phyloP scores from a whole-genome alignment of 768 basidiomycete species.

The Serendipita indica region DNA sequence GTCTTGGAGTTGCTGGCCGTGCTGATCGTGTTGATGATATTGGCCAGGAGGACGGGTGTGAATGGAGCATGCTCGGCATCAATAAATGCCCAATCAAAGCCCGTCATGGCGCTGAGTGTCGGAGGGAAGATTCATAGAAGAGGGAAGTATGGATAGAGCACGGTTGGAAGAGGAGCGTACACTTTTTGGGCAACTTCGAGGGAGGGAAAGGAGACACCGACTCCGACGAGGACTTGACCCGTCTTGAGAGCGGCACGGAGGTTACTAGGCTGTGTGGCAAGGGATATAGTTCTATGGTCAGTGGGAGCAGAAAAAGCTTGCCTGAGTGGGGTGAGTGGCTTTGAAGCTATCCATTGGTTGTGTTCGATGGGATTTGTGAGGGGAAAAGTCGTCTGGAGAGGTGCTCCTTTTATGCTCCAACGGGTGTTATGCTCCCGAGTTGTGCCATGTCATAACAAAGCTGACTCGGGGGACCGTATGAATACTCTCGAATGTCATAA shows the following conservation, averaged over 20 bases:
- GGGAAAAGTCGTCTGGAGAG: too few species aligned
- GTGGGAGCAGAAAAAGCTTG: too few species aligned
- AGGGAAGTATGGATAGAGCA: too few species aligned
- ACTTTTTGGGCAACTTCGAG: background rate
- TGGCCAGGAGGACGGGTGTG: background rate
- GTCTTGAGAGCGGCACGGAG: background rate
- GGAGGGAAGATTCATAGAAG: too few species aligned
- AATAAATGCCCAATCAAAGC: background rate
- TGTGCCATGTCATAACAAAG: too few species aligned
- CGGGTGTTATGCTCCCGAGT: too few species aligned
- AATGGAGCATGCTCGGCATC: background rate
- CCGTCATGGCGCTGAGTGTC: background rate
- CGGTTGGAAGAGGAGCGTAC: background rate
- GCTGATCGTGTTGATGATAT: background rate
- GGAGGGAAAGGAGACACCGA: background rate
- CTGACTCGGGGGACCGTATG: too few species aligned
- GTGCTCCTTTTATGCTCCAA: too few species aligned
- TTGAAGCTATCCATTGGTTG: background rate
- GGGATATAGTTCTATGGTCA: too few species aligned
- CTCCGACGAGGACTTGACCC: background rate
- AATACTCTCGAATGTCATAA: too few species aligned
- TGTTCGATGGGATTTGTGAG: too few species aligned
- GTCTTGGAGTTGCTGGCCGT: background rate
- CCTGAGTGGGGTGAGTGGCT: too few species aligned
- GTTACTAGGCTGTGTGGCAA: background rate